Percentiles rank a stretch among this genome's conserved stretches.
Evolutionary conservation across 2,329 filamentous ascomycete species (phyloP).

Genomic region (Cercospora zeina): DNA sequence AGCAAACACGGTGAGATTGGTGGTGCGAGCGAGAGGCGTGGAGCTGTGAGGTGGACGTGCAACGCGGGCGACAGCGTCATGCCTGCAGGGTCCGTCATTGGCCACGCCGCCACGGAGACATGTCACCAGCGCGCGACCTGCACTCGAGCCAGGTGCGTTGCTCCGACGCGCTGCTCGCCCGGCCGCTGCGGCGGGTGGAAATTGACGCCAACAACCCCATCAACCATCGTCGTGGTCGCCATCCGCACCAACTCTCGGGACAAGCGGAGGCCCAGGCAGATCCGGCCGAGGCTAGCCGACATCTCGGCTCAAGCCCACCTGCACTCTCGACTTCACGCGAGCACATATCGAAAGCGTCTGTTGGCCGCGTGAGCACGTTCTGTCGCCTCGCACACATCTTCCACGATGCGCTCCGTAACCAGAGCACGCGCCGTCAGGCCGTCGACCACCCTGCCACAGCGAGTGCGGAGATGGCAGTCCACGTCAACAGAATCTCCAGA

Average conservation of each 20-base stretch:
- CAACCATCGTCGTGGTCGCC: neutral
- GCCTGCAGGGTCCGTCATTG: neutral
- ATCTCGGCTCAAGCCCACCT: conserved; percentile 16
- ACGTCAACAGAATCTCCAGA: conserved; percentile 28
- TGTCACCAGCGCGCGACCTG: neutral
- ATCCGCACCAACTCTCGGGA: neutral
- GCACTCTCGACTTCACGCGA: conserved; percentile 1
- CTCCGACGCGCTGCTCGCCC: neutral
- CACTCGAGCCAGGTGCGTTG: neutral
- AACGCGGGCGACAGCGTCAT: neutral
- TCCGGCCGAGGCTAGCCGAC: conserved; percentile 7
- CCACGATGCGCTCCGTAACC: conserved; percentile 30
- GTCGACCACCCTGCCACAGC: conserved; percentile 25
- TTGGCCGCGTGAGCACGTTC: conserved; percentile 10
- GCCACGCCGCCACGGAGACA: neutral
- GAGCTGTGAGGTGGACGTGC: neutral
- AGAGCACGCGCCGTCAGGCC: conserved; percentile 29
- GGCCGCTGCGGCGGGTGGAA: neutral
- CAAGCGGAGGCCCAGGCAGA: too few species aligned
- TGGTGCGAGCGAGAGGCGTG: neutral
- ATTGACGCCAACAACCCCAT: neutral
- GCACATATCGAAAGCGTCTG: neutral
- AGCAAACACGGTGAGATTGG: neutral
- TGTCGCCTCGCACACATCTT: neutral
- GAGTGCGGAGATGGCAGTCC: conserved; percentile 31